A percentile compares a stretch with the other conserved stretches of the same genome.
These are phyloP conservation scores for Persicaria maculosa DNA, from an alignment of 148 eudicot genomes.

Conservation along the genomic window DNA sequence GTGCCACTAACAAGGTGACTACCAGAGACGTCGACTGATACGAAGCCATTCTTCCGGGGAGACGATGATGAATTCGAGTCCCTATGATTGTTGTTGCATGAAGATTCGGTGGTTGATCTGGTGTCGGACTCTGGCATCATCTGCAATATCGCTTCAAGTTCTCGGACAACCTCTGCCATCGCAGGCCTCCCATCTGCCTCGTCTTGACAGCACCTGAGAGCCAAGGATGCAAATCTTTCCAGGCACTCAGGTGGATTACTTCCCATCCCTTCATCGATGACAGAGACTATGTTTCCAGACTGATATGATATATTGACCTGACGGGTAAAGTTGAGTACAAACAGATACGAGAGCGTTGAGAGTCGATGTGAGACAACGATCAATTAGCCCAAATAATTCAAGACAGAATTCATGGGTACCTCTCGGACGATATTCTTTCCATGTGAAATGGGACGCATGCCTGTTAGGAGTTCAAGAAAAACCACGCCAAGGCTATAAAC, in stretches of 20 bases:
- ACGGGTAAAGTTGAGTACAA: not conserved
- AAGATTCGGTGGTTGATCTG: conserved; percentile 19
- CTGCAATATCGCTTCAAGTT: conserved; percentile 46
- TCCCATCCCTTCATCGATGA: conserved; percentile 64
- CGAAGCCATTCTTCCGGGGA: conserved; percentile 16
- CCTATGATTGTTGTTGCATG: conserved; percentile 15
- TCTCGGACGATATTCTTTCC: conserved; percentile 84
- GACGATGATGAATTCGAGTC: conserved; percentile 11
- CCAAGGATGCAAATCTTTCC: conserved; percentile 52
- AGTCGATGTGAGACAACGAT: not conserved
- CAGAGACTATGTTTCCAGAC: conserved; percentile 35
- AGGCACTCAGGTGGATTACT: conserved; percentile 52
- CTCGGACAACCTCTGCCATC: conserved; percentile 77
- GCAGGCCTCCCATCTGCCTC: conserved; percentile 58
- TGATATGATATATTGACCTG: conserved; percentile 53
- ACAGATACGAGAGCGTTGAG: not conserved
- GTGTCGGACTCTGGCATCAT: conserved; percentile 38
- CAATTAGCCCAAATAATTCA: not conserved
- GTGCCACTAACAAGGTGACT: conserved; percentile 41
- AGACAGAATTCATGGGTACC: conserved; percentile 29
- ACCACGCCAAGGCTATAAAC: conserved; percentile 86
- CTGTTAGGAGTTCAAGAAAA: conserved; percentile 73
- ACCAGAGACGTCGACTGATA: conserved; percentile 38
- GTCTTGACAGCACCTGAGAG: conserved; percentile 52
- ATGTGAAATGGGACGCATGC: conserved; percentile 60